A percentile compares a stretch with the other conserved stretches of the same genome.
phyloP scores from a whole-genome alignment of 495 filamentous ascomycete species.

The Platismatia glauca region DNA sequence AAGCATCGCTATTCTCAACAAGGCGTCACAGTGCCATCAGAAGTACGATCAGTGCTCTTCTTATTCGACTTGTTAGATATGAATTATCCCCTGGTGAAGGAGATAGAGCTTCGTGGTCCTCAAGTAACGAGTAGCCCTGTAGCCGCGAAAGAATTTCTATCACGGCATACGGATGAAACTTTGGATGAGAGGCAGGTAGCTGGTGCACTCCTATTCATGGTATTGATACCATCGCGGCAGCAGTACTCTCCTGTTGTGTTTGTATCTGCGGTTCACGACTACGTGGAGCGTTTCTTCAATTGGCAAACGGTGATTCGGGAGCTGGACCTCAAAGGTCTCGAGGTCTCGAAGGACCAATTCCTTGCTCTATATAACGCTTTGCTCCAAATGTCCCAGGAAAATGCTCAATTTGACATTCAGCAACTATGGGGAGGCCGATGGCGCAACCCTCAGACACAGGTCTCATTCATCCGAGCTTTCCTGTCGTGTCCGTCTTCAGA shows the following conservation, averaged over 20 bases:
- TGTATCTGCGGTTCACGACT: constrained; percentile 51
- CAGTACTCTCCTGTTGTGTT: constrained; percentile 67
- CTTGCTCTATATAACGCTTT: constrained; percentile 68
- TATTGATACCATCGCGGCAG: constrained; percentile 54
- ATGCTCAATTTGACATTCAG: constrained; percentile 62
- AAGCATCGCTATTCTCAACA: constrained; percentile 57
- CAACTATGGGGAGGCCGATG: constrained; percentile 86
- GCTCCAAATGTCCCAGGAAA: constrained; percentile 55
- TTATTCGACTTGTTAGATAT: constrained; percentile 61
- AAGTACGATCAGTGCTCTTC: constrained; percentile 65
- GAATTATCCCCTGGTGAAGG: constrained; percentile 57
- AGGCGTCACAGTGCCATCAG: constrained; percentile 52
- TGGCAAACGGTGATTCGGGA: constrained; percentile 75
- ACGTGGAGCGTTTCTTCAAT: constrained; percentile 51
- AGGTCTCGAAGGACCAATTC: constrained; percentile 71
- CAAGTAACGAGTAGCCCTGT: constrained; percentile 46
- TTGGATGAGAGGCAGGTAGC: constrained; percentile 77
- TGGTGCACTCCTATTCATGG: constrained; percentile 72
- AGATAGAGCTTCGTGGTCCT: constrained; percentile 68
- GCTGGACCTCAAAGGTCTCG: constrained; percentile 72
- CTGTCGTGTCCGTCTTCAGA: constrained; percentile 58
- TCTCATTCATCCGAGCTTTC: constrained; percentile 83
- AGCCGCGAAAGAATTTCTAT: constrained; percentile 53
- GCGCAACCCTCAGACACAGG: constrained; percentile 74
- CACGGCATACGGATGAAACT: constrained; percentile 53